phyloP scores from a whole-genome alignment of 139 green algal genomes.

The Trebouxia sp. region DNA sequence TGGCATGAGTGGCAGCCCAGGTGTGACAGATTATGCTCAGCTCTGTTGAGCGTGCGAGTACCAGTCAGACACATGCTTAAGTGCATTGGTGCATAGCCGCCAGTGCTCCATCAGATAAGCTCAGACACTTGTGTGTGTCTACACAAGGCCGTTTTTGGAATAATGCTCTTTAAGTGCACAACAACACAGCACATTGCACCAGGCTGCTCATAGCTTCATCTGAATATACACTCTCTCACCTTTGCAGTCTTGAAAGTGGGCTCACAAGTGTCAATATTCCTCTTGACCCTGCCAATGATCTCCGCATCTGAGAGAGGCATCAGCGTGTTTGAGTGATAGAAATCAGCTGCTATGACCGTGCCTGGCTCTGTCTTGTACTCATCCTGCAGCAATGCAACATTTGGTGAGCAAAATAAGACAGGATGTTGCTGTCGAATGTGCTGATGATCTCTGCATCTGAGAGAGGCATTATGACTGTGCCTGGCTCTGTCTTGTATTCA shows the following conservation, averaged over 20 bases:
- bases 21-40: too few relatives aligned
- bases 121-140: too few relatives aligned
- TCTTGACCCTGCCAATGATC: constrained; percentile 68
- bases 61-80: too few relatives aligned
- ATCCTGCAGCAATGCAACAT: constrained; percentile 59
- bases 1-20: too few relatives aligned
- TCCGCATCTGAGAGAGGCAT: constrained; percentile 78
- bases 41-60: too few relatives aligned
- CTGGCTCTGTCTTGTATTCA: constrained; percentile 74
- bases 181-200: not conserved
- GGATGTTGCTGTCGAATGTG: not conserved
- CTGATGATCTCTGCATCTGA: constrained; percentile 74
- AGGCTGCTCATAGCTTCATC: too few relatives aligned
- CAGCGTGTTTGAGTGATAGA: constrained; percentile 80
- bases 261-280: constrained; percentile 71
- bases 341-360: constrained; percentile 86
- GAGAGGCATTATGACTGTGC: constrained; percentile 84
- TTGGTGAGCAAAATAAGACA: not conserved
- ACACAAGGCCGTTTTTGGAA: too few relatives aligned
- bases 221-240: constrained; percentile 12
- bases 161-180: too few relatives aligned
- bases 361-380: constrained; percentile 76
- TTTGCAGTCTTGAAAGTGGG: constrained; percentile 61
- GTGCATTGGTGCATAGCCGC: too few relatives aligned
- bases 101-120: too few relatives aligned